These are phyloP conservation scores for Emericellopsis cladophorae DNA, from an alignment of 2,329 filamentous ascomycete genomes.

Conservation along the genomic window DNA sequence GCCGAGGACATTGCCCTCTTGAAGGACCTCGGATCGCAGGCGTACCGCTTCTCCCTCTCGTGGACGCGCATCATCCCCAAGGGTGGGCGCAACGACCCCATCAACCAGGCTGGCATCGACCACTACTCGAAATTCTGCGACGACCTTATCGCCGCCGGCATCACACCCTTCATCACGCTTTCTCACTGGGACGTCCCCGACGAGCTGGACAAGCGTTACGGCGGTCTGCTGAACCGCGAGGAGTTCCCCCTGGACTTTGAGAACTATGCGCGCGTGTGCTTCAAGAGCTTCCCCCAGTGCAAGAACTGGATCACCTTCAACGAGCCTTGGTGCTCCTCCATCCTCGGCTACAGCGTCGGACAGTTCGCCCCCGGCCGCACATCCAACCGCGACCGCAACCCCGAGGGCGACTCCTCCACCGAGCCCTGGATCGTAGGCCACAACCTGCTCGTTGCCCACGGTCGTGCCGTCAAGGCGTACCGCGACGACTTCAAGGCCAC, in stretches of 20 bases:
- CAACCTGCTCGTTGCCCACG: slow-evolving; percentile 69
- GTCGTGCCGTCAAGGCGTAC: slow-evolving; percentile 68
- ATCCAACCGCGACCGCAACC: slow-evolving; percentile 58
- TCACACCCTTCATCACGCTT: slow-evolving; percentile 70
- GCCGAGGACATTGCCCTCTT: slow-evolving; percentile 66
- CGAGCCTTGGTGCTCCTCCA: slow-evolving; percentile 76
- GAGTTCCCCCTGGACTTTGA: slow-evolving; percentile 78
- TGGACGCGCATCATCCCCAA: slow-evolving; percentile 78
- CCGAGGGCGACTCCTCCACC: slow-evolving; percentile 58
- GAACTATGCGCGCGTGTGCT: slow-evolving; percentile 64
- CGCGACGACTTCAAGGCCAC: slow-evolving; percentile 67
- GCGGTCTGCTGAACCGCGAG: slow-evolving; percentile 65
- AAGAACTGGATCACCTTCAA: slow-evolving; percentile 89
- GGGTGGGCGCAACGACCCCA: slow-evolving; percentile 69
- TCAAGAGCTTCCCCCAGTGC: slow-evolving; percentile 61
- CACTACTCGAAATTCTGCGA: slow-evolving; percentile 73
- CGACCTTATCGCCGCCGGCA: slow-evolving; percentile 62
- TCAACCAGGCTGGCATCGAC: slow-evolving; percentile 67
- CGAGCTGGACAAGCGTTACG: slow-evolving; percentile 66
- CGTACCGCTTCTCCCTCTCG: slow-evolving; percentile 76
- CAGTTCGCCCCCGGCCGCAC: slow-evolving; percentile 73
- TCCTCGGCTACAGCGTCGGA: slow-evolving; percentile 68
- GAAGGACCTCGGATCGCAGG: slow-evolving; percentile 58
- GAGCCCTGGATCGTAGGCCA: slow-evolving; percentile 80
- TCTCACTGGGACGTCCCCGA: slow-evolving; percentile 85